Evolutionary conservation across 2,329 filamentous ascomycete species (phyloP).

Genomic region (Fonsecaea erecta): DNA sequence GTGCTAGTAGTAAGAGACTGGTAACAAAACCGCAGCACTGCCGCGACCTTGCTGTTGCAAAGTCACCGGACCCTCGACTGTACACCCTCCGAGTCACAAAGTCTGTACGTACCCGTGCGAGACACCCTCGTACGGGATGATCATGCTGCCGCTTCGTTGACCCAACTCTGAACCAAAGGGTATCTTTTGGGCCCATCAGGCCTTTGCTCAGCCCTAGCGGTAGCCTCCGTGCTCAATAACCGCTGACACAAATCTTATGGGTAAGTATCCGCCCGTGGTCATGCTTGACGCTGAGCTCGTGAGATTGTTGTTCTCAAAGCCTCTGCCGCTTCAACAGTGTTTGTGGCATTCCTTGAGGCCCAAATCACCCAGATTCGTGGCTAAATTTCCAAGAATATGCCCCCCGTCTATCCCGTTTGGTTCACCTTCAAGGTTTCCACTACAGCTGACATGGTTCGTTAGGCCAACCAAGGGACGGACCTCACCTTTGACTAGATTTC

Average conservation of each 20-base stretch:
- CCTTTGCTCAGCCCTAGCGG: conserved; percentile 14
- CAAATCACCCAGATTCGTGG: conserved; percentile 13
- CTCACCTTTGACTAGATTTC: conserved; percentile 1
- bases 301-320: conserved; percentile 9
- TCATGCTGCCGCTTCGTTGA: neutral
- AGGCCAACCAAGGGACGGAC: conserved; percentile 16
- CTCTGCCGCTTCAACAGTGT: neutral
- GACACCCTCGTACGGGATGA: neutral
- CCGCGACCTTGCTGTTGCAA: neutral
- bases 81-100: conserved; percentile 2
- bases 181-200: conserved; percentile 3
- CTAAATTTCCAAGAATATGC: conserved; percentile 9
- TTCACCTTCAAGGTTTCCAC: conserved; percentile 13
- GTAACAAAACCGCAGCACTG: conserved; percentile 3
- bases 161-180: neutral
- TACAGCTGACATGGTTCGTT: conserved; percentile 13
- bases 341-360: conserved; percentile 7
- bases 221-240: conserved; percentile 3
- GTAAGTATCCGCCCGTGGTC: conserved; percentile 7
- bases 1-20: neutral
- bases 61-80: conserved; percentile 8
- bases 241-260: conserved; percentile 19
- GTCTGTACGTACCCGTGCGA: neutral
- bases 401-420: conserved; percentile 10
- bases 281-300: conserved; percentile 6